Evolutionary conservation across 306 rosid genomes (phyloP), one percentile per base, ranked within the genome.

Genomic region (Datisca glomerata): DNA sequence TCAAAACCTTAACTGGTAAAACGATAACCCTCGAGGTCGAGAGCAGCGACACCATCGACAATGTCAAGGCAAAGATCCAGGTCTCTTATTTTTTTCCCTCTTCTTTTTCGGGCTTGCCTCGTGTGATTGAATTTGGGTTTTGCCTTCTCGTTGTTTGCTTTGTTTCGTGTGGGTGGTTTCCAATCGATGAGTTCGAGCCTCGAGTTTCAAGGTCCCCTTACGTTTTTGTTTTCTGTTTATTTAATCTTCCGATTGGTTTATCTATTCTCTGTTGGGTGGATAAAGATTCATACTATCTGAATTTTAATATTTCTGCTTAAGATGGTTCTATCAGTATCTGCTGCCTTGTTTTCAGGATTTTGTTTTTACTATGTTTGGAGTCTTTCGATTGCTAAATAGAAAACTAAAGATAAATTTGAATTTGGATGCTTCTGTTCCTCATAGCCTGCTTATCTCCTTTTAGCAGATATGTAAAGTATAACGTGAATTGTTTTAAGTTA

Each of bases 11-110:
- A 28, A 59, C 68, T 8, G 76, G 76, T 12, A 70, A 70, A 68
- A 64, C 72, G 64, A 64, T 70, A 60, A 70, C 76, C 24, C 68
- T 70, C 34, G 72, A 70, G 51, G 76, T 70, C 5, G 76, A 64
- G 68, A 70, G 68, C 46, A 70, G 76, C 32, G 76, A 70, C 49
- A 70, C 68, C 53, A 43, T 70, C 46, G 76, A 64, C 44, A 69
- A 69, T 45, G 75, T 69, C 42, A 69, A 69, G 15, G 63, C 75
- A 57, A 69, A 69, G 71, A 70, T 64, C 57, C 72, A 60, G 72
- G 76, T 64, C 4, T 4, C n/a, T 23, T 12, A 37, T 3, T 36
- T 8, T 21, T 16, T 1, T 1, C 4, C 8, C 2, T 43, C 2
- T 14, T 19, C 7, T 24, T 10, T 18, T 13, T 45, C 24, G n/a